A percentile compares a stretch with the other conserved stretches of the same genome.
Conservation (phyloP, 2,329 filamentous ascomycete species). For the Stachybotrys elegans region DNA sequence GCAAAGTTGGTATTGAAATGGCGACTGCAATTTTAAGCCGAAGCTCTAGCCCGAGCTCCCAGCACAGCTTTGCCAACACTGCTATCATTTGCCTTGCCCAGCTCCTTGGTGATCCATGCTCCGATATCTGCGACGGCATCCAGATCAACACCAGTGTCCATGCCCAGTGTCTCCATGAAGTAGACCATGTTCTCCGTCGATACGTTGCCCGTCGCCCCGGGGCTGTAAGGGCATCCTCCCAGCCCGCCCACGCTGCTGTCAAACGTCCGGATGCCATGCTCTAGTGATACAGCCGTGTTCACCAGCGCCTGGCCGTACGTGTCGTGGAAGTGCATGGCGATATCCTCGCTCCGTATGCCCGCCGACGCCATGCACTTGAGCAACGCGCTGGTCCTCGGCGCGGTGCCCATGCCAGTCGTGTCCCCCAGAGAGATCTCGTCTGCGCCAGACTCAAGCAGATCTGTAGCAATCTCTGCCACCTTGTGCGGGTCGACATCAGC, state of each 20-base stretch:
- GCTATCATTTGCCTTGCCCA: slow-evolving; percentile 60
- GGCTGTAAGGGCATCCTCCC: slow-evolving; percentile 80
- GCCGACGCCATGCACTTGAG: slow-evolving; percentile 61
- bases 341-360: slow-evolving; percentile 62
- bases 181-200: slow-evolving; percentile 82
- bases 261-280: slow-evolving; percentile 73
- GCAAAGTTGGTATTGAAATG: too few relatives aligned
- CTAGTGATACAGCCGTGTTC: slow-evolving; percentile 72
- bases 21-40: too few relatives aligned
- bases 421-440: slow-evolving; percentile 89
- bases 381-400: slow-evolving; percentile 61
- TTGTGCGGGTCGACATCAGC: slow-evolving; percentile 57
- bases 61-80: slow-evolving; percentile 62
- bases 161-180: slow-evolving; percentile 67
- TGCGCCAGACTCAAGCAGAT: slow-evolving; percentile 77
- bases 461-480: slow-evolving; percentile 62
- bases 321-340: slow-evolving; percentile 85
- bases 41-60: slow-evolving; percentile 36
- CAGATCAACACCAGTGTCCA: slow-evolving; percentile 68
- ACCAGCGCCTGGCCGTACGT: slow-evolving; percentile 84
- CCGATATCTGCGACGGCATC: slow-evolving; percentile 64
- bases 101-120: slow-evolving; percentile 62
- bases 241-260: slow-evolving; percentile 76
- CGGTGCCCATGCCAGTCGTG: slow-evolving; percentile 86
- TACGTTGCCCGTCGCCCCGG: slow-evolving; percentile 81